Evolutionary conservation across 1,284 basidiomycete genomes (phyloP), one percentile per base, ranked within the genome.

Genomic region (Phellopilus nigrolimitatus): DNA sequence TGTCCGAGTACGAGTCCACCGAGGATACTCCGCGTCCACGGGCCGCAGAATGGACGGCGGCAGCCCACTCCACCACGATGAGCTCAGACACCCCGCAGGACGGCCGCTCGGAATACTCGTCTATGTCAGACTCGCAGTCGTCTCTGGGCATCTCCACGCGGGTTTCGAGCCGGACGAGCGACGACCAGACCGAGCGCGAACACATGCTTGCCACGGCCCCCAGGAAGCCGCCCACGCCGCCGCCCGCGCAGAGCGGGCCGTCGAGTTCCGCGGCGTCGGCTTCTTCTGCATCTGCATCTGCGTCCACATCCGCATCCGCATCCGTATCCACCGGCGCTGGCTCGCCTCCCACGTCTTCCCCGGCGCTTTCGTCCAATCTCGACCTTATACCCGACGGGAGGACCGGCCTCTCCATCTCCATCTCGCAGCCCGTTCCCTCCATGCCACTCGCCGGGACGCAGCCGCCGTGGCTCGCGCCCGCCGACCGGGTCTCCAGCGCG

Each of bases 361-460:
- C 34, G 13, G 27, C 38, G 2, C 42, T 27, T 2, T 41, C 49
- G 7, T 21, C 30, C 21, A 33, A 51, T 19, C 15, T 37, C 12
- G 39, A 51, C 12, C 19, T 51, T 17, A 40, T 42, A 13, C 17
- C 33, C 22, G 44, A 17, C 15, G 36, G 39, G 7, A 17, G n/a
- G n/a, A 33, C 37, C 19, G 24, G 19, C 12, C 21, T 38, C 5
- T 8, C 42, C 28, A 19, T 42, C 5, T 25, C 49, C 25, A 55
- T 55, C 5, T 51, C 53, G 1, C 53, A 55, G 17, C 48, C 53
- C 2, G 28, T 47, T 27, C 53, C 53, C 21, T 30, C n/a, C 15
- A 44, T 22, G 9, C 45, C 36, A 3, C 13, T 22, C n/a, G 12
- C n/a, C 4, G 31, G 47, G 30, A 4, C 27, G 19, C 50, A 52